phyloP scores from a whole-genome alignment of 1,284 basidiomycete species.

The Anthracocystis panici-leucophaei region DNA sequence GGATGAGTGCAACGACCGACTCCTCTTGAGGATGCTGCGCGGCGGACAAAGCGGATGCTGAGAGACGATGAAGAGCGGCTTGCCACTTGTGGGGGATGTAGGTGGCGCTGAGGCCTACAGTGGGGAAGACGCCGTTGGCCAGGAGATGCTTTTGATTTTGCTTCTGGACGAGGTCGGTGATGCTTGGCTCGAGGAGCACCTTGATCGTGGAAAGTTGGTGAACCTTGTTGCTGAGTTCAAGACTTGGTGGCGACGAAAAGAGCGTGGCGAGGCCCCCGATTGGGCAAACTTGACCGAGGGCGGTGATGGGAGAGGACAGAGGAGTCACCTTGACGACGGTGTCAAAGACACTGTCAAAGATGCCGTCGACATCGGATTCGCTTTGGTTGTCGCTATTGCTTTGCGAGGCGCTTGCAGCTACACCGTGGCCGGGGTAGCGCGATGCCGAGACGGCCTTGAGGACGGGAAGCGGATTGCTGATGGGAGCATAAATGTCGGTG shows the following conservation, averaged over 20 bases:
- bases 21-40: constrained; percentile 39
- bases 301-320: constrained; percentile 27
- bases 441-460: constrained; percentile 26
- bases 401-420: background rate
- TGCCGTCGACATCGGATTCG: background rate
- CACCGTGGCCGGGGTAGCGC: constrained; percentile 6
- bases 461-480: constrained; percentile 36
- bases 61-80: constrained; percentile 16
- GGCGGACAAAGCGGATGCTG: constrained; percentile 19
- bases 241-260: constrained; percentile 29
- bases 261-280: constrained; percentile 35
- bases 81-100: constrained; percentile 49
- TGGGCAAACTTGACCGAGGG: constrained; percentile 36
- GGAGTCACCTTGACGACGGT: constrained; percentile 37
- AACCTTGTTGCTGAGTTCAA: constrained; percentile 21
- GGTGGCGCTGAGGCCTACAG: constrained; percentile 37
- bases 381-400: background rate
- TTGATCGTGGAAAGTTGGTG: constrained; percentile 35
- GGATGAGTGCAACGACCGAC: constrained; percentile 74
- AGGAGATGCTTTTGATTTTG: constrained; percentile 16
- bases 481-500: constrained; percentile 34
- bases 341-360: constrained; percentile 18
- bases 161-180: constrained; percentile 11
- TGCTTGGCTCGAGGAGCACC: constrained; percentile 28
- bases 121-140: constrained; percentile 12